Base-by-base conservation (phyloP, 2,329 filamentous ascomycete genomes). In the Calonectria leucothoes region DNA sequence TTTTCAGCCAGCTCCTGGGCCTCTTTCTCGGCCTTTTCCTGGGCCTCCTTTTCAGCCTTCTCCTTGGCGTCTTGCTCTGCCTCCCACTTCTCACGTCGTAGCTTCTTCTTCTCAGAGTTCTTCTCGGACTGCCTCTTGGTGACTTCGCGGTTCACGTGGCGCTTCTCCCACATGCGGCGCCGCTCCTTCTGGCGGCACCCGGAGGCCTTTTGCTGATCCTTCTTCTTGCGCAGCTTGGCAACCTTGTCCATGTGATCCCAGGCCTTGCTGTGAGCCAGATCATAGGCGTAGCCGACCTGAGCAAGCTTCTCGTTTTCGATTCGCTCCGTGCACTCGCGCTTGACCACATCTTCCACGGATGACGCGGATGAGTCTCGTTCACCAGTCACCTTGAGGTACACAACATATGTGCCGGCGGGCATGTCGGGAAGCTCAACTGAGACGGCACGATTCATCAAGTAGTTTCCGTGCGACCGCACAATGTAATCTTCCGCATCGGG, bases 201-300 rank as follows among this genome's bases (percentile, higher is more conserved):
- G 59, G 86, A 88, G 0, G 87, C 88, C 82, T 89, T 88, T 63
- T 87, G 83, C 63, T 88, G 85, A 71, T 88, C 85, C 70, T 86
- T 84, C 77, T 88, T 86, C 79, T 89, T 87, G 29, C 87, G 83
- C 29, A 89, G 85, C 74, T 88, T 87, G 27, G 85, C 83, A 2
- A 89, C 86, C 75, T 88, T 87, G 68, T 89, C 85, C 75, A 90
- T 79, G 37, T 90, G 87, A 0, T 85, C 83, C 63, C 87, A 86
- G 1, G 89, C 90, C 81, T 92, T 92, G 83, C 86, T 88, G 77
- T 92, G 91, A 0, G 91, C 91, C 7, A 92, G 78, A 76, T 92
- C 90, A 72, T 92, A 92, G 0, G 90, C 88, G 48, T 87, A 86
- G 2, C 90, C 91, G 7, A 92, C 88, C 48, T 90, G 88, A 1